These are phyloP conservation scores for Sporothrix globosa DNA, from an alignment of 2,329 filamentous ascomycete species.

Conservation along the genomic window DNA sequence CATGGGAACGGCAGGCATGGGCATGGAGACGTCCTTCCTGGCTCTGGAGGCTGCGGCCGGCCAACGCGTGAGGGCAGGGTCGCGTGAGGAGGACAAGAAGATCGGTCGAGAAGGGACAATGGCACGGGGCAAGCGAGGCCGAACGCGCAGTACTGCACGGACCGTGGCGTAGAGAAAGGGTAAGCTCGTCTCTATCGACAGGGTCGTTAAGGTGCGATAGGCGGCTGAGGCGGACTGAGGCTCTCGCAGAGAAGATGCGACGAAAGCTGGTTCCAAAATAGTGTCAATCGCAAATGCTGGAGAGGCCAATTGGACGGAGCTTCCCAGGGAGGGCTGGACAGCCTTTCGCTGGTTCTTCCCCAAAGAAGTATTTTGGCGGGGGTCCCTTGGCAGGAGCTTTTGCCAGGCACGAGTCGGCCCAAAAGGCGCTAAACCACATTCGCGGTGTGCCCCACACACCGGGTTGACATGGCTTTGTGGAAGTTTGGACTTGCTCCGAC, in stretches of 20 bases:
- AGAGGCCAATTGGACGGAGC: constrained; percentile 17
- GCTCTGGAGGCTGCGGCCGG: neutral
- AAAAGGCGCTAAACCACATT: neutral
- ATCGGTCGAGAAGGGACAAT: neutral
- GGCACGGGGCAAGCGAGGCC: neutral
- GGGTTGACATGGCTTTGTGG: neutral
- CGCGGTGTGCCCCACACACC: constrained; percentile 1
- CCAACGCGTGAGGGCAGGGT: neutral
- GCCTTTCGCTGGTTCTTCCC: constrained; percentile 6
- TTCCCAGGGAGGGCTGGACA: constrained; percentile 20
- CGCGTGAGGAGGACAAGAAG: neutral
- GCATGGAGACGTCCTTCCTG: neutral
- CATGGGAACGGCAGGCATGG: constrained; percentile 61
- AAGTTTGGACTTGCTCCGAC: constrained; percentile 1
- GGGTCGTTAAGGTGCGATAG: neutral
- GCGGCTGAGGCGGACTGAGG: neutral
- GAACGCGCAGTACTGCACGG: neutral
- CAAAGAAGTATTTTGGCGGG: neutral
- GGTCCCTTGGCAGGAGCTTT: neutral
- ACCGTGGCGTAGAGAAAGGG: neutral
- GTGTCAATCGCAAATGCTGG: neutral
- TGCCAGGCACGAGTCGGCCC: no score
- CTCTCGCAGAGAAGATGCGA: neutral
- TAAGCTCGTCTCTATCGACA: neutral
- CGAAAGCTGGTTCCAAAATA: neutral